Evolutionary conservation across 1,284 basidiomycete genomes (phyloP).

Genomic region (Leccinum pseudoinsigne): DNA sequence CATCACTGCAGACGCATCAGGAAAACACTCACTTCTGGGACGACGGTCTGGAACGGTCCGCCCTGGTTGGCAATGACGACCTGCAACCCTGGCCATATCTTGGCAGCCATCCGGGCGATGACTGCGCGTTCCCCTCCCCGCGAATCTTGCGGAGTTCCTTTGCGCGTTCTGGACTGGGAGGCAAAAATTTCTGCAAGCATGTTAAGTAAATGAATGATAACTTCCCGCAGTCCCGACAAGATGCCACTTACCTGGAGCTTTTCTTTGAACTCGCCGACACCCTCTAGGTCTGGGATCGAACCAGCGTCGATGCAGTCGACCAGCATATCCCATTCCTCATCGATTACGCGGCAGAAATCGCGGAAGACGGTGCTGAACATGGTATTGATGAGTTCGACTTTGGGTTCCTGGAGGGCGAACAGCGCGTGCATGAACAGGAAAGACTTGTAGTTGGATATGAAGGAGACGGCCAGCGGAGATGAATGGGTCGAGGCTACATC

Average conservation of each 20-base stretch:
- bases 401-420: slow-evolving; percentile 24
- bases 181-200: slow-evolving; percentile 17
- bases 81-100: slow-evolving; percentile 21
- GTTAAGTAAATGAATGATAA: neutral
- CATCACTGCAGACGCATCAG: neutral
- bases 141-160: slow-evolving; percentile 16
- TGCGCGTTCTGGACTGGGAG: slow-evolving; percentile 16
- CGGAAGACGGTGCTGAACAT: slow-evolving; percentile 25
- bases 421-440: slow-evolving; percentile 27
- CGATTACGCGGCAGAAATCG: slow-evolving; percentile 21
- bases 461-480: slow-evolving; percentile 25
- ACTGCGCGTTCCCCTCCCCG: neutral
- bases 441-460: slow-evolving; percentile 24
- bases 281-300: slow-evolving; percentile 15
- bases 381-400: slow-evolving; percentile 26
- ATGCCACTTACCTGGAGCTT: slow-evolving; percentile 13
- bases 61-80: slow-evolving; percentile 26
- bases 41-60: slow-evolving; percentile 23
- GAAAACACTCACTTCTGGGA: slow-evolving; percentile 17
- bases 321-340: slow-evolving; percentile 23
- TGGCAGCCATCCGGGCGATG: slow-evolving; percentile 19
- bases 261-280: slow-evolving; percentile 17
- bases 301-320: slow-evolving; percentile 23
- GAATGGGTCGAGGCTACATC: slow-evolving; percentile 27
- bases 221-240: neutral